These are phyloP conservation scores for Fusarium fujikuroi DNA, from an alignment of 2,329 filamentous ascomycete genomes.

Conservation along the genomic window DNA sequence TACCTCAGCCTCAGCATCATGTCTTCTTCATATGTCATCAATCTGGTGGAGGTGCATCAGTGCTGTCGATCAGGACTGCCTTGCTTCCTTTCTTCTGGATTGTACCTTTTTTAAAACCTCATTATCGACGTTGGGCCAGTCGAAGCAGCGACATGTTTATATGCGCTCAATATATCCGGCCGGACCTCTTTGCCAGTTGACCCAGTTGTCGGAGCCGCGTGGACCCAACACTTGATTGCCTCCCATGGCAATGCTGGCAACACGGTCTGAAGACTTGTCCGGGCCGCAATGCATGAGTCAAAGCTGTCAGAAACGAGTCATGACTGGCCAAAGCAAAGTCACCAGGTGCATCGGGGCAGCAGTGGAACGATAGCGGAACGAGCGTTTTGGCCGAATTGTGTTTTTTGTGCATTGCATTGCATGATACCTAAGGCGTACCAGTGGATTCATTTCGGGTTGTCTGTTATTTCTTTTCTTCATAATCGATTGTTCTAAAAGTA, in stretches of 20 bases:
- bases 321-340: slow-evolving; percentile 16
- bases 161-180: slow-evolving; percentile 10
- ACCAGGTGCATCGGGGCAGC: slow-evolving; percentile 8
- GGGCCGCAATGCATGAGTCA: slow-evolving; percentile 5
- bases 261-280: not conserved
- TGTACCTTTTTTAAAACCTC: not conserved
- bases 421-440: slow-evolving; percentile 41
- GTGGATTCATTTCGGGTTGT: slow-evolving; percentile 16
- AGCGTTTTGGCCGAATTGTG: slow-evolving; percentile 22
- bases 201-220: not conserved
- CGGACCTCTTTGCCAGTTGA: not conserved
- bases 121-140: slow-evolving; percentile 4
- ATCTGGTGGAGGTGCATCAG: not conserved
- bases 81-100: slow-evolving; percentile 3
- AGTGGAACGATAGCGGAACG: slow-evolving; percentile 16
- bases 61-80: not conserved
- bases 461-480: not conserved
- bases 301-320: slow-evolving; percentile 21
- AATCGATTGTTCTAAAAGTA: slow-evolving; percentile 13
- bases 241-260: slow-evolving; percentile 1
- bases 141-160: slow-evolving; percentile 1
- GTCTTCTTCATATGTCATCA: not conserved
- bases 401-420: slow-evolving; percentile 31
- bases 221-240: not conserved
- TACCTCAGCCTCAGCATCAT: not conserved